phyloP scores from a whole-genome alignment of 2,329 filamentous ascomycete genomes.

The Capronia americana region DNA sequence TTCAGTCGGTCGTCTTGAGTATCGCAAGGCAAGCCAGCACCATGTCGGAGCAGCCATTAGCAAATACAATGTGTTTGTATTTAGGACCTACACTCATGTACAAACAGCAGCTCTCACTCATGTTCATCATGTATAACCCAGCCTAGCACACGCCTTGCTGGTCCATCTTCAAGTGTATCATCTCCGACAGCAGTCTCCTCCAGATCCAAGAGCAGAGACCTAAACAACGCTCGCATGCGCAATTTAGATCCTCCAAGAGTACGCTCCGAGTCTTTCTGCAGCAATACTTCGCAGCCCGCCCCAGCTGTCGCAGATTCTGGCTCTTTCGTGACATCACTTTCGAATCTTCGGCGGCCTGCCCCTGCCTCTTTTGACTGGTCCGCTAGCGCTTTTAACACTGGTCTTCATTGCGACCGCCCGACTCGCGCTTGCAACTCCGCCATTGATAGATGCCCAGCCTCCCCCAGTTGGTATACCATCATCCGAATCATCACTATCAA shows the following conservation, averaged over 20 bases:
- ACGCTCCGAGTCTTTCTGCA: background rate
- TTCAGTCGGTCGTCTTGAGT: too few species aligned
- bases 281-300: background rate
- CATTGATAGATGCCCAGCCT: slow-evolving; percentile 26
- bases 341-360: slow-evolving; percentile 27
- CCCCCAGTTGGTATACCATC: slow-evolving; percentile 13
- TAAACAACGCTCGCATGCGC: background rate
- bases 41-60: background rate
- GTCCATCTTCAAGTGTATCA: background rate
- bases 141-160: background rate
- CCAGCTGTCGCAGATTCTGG: background rate
- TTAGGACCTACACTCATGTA: background rate
- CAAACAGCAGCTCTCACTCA: background rate
- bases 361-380: slow-evolving; percentile 12
- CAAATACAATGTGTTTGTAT: background rate
- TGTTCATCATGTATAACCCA: background rate
- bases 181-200: background rate
- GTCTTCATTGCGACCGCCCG: background rate
- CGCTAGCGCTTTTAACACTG: background rate
- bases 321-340: background rate
- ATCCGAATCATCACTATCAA: slow-evolving; percentile 35
- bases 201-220: background rate
- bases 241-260: background rate
- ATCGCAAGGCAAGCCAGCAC: too few species aligned
- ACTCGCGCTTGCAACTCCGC: background rate